Conservation (phyloP, 495 filamentous ascomycete genomes). For the Penicillium pancosmium region DNA sequence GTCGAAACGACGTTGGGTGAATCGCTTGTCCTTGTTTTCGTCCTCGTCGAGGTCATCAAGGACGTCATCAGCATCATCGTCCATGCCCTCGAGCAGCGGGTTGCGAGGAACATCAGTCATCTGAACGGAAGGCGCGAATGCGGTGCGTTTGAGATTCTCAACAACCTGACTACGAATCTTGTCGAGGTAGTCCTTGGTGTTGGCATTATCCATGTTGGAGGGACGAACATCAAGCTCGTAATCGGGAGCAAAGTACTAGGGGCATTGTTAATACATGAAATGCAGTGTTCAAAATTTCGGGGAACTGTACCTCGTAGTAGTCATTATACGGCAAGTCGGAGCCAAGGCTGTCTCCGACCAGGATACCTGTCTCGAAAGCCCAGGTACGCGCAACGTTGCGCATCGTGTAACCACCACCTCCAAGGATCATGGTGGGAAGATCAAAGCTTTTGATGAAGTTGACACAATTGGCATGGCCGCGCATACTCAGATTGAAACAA, state of each 20-base stretch:
- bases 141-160: slow-evolving; percentile 88
- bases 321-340: slow-evolving; percentile 93
- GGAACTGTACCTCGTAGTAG: slow-evolving; percentile 83
- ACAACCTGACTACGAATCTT: slow-evolving; percentile 93
- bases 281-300: neutral
- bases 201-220: slow-evolving; percentile 99
- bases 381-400: slow-evolving; percentile 96
- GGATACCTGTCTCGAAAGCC: slow-evolving; percentile 92
- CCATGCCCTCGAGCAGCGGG: slow-evolving; percentile 63
- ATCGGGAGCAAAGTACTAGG: slow-evolving; percentile 92
- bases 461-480: slow-evolving; percentile 96
- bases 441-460: slow-evolving; percentile 92
- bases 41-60: slow-evolving; percentile 90
- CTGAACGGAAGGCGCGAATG: slow-evolving; percentile 88
- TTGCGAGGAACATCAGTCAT: slow-evolving; percentile 91
- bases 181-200: slow-evolving; percentile 89
- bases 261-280: slow-evolving; percentile 16
- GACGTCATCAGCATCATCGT: slow-evolving; percentile 86
- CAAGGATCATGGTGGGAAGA: slow-evolving; percentile 86
- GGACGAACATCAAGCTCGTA: slow-evolving; percentile 93
- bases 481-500: slow-evolving; percentile 98
- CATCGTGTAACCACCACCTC: slow-evolving; percentile 98
- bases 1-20: slow-evolving; percentile 84
- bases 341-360: slow-evolving; percentile 79
- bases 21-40: slow-evolving; percentile 80